Conservation (phyloP, 495 filamentous ascomycete species). For the Lasiosphaeris hirsuta region DNA sequence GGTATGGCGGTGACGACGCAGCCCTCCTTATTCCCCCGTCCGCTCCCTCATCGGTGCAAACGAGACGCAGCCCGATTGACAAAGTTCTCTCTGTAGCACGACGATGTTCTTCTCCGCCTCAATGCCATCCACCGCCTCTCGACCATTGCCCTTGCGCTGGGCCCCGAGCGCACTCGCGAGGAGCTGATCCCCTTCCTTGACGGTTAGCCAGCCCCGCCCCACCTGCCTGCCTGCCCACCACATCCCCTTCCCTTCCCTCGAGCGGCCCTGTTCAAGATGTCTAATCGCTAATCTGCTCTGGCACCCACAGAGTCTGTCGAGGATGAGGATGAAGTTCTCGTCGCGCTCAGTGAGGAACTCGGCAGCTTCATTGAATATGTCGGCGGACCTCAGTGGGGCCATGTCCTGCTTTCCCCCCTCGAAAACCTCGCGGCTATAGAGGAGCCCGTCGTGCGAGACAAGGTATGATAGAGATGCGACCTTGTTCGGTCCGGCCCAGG, state of each 20-base stretch:
- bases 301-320: slow-evolving; percentile 80
- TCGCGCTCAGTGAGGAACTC: slow-evolving; percentile 92
- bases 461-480: slow-evolving; percentile 52
- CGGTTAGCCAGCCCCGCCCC: slow-evolving; percentile 54
- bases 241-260: not conserved
- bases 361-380: slow-evolving; percentile 97
- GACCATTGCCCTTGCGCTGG: slow-evolving; percentile 93
- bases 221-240: slow-evolving; percentile 7
- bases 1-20: slow-evolving; percentile 52
- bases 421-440: slow-evolving; percentile 98
- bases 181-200: slow-evolving; percentile 98
- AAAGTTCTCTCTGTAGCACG: slow-evolving; percentile 60
- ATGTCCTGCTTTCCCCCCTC: slow-evolving; percentile 92
- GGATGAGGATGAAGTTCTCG: slow-evolving; percentile 97
- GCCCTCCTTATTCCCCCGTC: not conserved
- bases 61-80: slow-evolving; percentile 21
- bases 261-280: too few species aligned
- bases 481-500: slow-evolving; percentile 1
- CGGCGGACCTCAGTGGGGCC: slow-evolving; percentile 86
- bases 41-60: not conserved
- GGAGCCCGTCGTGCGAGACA: slow-evolving; percentile 94
- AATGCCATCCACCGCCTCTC: slow-evolving; percentile 98
- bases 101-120: slow-evolving; percentile 93
- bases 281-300: slow-evolving; percentile 19
- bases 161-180: slow-evolving; percentile 91